Base-by-base conservation (phyloP, 1,284 basidiomycete genomes). In the Singerocomus rubriflavus region DNA sequence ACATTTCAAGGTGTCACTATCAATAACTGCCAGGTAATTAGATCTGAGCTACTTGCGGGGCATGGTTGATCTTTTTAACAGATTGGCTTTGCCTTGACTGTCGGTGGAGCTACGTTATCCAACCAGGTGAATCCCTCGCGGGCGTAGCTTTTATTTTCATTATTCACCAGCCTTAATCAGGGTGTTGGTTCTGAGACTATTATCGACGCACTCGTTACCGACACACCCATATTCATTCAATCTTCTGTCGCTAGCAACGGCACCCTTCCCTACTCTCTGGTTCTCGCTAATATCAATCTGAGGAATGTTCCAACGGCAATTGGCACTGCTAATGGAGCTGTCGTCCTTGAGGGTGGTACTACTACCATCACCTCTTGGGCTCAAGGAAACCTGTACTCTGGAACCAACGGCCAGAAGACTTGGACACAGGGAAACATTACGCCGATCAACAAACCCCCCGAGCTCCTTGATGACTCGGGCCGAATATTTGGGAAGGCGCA, bases 1-100 rank as follows among this genome's bases (percentile, higher is more conserved):
- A 76, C 75, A 5, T 76, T 69, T 57, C 74, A 76, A 52, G 71
- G 72, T 1, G 64, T 80, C 26, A 77, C 70, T 5, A 76, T 80
- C 60, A 77, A 73, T 53, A 73, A 79, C 68, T 82, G 82, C 57
- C 75, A 80, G 38, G 60, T 55, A 30, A 42, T 49, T 42, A 21
- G 25, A 41, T 21, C 13, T n/a, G 10, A 27, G 2, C 25, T 6
- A 6, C 2, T 16, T 17, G 29, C 13, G 4, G 13, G 36, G 4
- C 2, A 5, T 34, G 8, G 12, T 36, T 59, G 39, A 62, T 41
- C 9, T 21, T 6, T 31, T 40, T 44, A 25, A 41, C 17, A 62
- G 60, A 59, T 77, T 44, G 78, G 75, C 38, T 80, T 80, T 56
- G 69, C 76, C 31, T 56, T 80, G 41, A 51, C 51, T 27, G 73